Conservation (phyloP, 805 yeast genomes). For the Metschnikowia koreensis region DNA sequence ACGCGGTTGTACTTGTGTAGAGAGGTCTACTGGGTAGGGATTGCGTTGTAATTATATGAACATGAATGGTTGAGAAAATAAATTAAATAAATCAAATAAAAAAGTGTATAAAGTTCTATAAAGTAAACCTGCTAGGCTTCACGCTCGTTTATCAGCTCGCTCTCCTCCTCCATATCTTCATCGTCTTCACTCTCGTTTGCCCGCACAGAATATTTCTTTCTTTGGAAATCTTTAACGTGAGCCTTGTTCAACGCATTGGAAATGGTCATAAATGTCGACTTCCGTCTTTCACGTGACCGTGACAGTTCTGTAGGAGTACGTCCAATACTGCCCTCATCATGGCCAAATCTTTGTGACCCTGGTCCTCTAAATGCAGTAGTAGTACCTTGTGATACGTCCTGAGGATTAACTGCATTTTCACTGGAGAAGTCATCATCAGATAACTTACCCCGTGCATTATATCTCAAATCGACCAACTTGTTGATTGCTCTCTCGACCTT, state of each 20-base stretch:
- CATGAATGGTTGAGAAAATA: not conserved
- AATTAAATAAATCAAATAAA: not conserved
- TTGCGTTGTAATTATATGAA: not conserved
- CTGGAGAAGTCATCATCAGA: slow-evolving; percentile 11
- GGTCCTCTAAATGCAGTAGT: slow-evolving; percentile 3
- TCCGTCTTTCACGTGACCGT: slow-evolving; percentile 18
- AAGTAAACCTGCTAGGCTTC: not conserved
- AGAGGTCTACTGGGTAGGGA: not conserved
- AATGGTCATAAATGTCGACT: slow-evolving; percentile 42
- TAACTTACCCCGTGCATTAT: slow-evolving; percentile 15
- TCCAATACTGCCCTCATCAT: slow-evolving; percentile 5
- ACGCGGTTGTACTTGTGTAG: slow-evolving; percentile 9
- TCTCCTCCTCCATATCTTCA: slow-evolving; percentile 21
- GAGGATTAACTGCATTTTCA: not conserved
- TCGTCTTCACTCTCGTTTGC: slow-evolving; percentile 34
- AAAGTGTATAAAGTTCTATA: not conserved
- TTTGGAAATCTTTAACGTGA: slow-evolving; percentile 82
- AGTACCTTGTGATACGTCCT: slow-evolving; percentile 2
- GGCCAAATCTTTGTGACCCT: not conserved
- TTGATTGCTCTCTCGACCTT: slow-evolving; percentile 38
- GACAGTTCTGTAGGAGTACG: slow-evolving; percentile 6
- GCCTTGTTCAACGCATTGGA: slow-evolving; percentile 65
- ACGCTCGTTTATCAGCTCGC: not conserved
- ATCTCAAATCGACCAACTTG: slow-evolving; percentile 35
- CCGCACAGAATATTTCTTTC: slow-evolving; percentile 43